These are phyloP conservation scores for Trichoderma sp. DNA, from an alignment of 2,329 filamentous ascomycete species.

Conservation along the genomic window DNA sequence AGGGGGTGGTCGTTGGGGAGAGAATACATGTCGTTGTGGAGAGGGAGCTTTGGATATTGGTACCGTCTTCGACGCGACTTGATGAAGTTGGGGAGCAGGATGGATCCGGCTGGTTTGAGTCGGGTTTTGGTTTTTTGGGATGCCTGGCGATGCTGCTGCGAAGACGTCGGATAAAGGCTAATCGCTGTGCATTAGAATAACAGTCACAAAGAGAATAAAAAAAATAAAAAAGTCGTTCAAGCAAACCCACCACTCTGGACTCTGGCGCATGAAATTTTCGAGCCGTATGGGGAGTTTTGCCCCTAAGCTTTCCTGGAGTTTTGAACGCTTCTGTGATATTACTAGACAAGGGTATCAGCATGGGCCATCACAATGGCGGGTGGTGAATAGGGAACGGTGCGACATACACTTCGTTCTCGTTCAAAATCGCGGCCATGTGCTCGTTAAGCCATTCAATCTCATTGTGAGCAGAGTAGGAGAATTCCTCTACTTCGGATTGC, in stretches of 20 bases:
- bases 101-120: conserved; percentile 55
- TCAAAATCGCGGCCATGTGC: conserved; percentile 95
- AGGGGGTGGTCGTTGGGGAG: conserved; percentile 37
- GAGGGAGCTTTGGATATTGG: conserved; percentile 42
- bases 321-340: conserved; percentile 97
- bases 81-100: conserved; percentile 59
- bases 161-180: conserved; percentile 66
- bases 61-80: conserved; percentile 51
- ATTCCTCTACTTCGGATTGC: conserved; percentile 86
- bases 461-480: conserved; percentile 87
- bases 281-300: conserved; percentile 75
- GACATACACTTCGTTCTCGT: conserved; percentile 77
- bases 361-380: neutral
- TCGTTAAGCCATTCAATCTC: conserved; percentile 98
- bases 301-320: conserved; percentile 80
- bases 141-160: conserved; percentile 58
- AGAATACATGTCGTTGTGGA: conserved; percentile 40
- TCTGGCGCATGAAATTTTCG: conserved; percentile 64
- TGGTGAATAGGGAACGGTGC: neutral
- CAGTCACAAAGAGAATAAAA: neutral
- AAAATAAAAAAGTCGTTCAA: conserved; percentile 6
- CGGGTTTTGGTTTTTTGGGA: conserved; percentile 54
- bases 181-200: conserved; percentile 36
- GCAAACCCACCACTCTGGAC: conserved; percentile 63
- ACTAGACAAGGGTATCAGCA: conserved; percentile 51